Evolutionary conservation across 2,329 filamentous ascomycete genomes (phyloP), one percentile per base, ranked within the genome.

Genomic region (Colletotrichum chrysophilum): DNA sequence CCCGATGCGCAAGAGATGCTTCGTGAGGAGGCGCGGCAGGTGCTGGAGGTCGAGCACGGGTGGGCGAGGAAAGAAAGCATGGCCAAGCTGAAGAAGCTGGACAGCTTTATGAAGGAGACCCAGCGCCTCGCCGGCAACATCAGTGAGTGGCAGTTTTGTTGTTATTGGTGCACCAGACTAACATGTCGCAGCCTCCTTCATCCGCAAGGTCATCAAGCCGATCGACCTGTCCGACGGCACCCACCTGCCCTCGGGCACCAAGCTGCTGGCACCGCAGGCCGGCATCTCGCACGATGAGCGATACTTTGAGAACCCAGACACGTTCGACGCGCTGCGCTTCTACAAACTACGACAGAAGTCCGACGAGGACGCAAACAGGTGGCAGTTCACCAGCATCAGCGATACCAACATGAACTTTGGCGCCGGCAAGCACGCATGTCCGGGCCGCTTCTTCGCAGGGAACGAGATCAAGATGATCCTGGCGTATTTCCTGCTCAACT

Each of bases 271-370:
- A 0, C 85, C 85, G 0, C 84, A 84, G 70, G 85, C 83, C 16
- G 86, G 85, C 70, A 84, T 87, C 76, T 84, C 84, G 18, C 82
- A 82, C 60, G 86, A 88, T 76, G 84, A 83, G 72, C 82, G 82
- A 28, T 85, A 83, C 78, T 88, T 84, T 77, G 79, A 81, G 13
- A 80, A 84, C 24, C 84, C 88, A 7, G 84, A 86, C 24, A 83
- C 83, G 2, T 88, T 90, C 66, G 88, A 90, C 76, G 85, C 87
- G 6, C 78, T 90, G 66, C 88, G 88, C 66, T 90, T 89, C 81
- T 88, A 87, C 80, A 86, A 83, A 62, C 78, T 87, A 75, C 85
- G 86, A 12, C 82, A 86, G 70, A 79, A 81, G 70, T 84, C 83
- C 2, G 79, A 79, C 26, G 83, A 85, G 64, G 84, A 84, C 76